Base-by-base conservation (phyloP, 257 asterid species). In the Fraxinus cuspidata region DNA sequence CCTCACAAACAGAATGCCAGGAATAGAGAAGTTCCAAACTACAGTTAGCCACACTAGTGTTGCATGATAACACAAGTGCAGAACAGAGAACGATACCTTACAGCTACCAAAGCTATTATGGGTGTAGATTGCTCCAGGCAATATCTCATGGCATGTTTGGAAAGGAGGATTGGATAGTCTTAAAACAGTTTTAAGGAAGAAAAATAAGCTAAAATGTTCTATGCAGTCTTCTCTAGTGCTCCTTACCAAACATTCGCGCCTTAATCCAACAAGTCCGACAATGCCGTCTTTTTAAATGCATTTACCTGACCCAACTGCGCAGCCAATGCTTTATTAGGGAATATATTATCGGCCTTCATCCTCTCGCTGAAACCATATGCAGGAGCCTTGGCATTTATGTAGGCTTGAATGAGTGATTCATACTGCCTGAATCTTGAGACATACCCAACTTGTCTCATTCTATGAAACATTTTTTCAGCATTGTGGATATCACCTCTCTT, bases 401-500 rank as follows among this genome's bases (percentile, higher is more conserved):
- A 93, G 7, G 99, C 96, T 70, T 75, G 71, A 63, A 92, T 31
- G 63, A 95, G 95, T 35, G 81, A 34, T 31, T 82, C 82, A 70
- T 86, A 94, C 75, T 80, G 90, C 16, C 69, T 74, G 16, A 60
- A 1, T 16, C 84, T 82, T 13, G 83, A 65, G 1, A 80, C 67
- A 44, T 86, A 93, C 8, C 96, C 96, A 0, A 68, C 88, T 53
- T 80, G 80, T 81, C 87, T 87, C 91, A 88, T 88, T 81, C 81
- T 83, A 47, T 77, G 73, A 71, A 92, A 89, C 11, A 89, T 47
- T 85, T 90, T 92, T 90, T 95, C 98, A 0, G 97, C 64, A 64
- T 88, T 93, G 40, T 85, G 94, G 18, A 95, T 47, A 68, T 91
- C 98, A 11, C 99, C 98, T 81, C 85, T 90, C 67, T 73, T 80